These are phyloP conservation scores for Sarcodon sp. DNA, from an alignment of 768 basidiomycete species.

Conservation along the genomic window DNA sequence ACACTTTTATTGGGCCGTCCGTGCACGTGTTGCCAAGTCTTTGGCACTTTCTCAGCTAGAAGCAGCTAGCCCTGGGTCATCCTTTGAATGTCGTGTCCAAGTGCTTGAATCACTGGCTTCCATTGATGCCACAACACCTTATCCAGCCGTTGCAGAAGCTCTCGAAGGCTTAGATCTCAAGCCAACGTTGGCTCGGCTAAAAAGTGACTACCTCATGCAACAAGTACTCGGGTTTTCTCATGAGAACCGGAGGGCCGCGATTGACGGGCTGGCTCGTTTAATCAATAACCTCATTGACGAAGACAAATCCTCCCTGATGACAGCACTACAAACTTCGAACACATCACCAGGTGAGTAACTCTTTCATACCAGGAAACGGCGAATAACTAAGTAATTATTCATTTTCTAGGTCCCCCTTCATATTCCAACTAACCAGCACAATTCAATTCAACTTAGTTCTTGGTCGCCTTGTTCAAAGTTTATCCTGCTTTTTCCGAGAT, in stretches of 20 bases:
- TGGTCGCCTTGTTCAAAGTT: not conserved
- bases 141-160: conserved; percentile 45
- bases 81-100: conserved; percentile 50
- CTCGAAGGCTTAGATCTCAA: conserved; percentile 64
- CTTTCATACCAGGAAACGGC: conserved; percentile 11
- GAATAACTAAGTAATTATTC: not conserved
- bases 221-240: conserved; percentile 55
- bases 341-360: conserved; percentile 40
- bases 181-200: conserved; percentile 48
- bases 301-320: conserved; percentile 49
- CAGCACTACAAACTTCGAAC: conserved; percentile 43
- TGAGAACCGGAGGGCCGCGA: conserved; percentile 64
- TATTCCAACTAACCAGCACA: not conserved
- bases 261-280: conserved; percentile 62
- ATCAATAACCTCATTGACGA: conserved; percentile 65
- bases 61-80: conserved; percentile 60
- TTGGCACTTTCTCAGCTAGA: conserved; percentile 48
- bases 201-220: conserved; percentile 54
- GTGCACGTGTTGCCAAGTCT: conserved; percentile 67
- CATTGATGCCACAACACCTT: conserved; percentile 35
- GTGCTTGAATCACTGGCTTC: conserved; percentile 52
- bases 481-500: not conserved
- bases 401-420: not conserved
- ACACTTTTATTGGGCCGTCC: conserved; percentile 88
- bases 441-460: not conserved